Evolutionary conservation across 441 rosid species (phyloP), one percentile per base, ranked within the genome.

Genomic region (Isatis lusitanica): DNA sequence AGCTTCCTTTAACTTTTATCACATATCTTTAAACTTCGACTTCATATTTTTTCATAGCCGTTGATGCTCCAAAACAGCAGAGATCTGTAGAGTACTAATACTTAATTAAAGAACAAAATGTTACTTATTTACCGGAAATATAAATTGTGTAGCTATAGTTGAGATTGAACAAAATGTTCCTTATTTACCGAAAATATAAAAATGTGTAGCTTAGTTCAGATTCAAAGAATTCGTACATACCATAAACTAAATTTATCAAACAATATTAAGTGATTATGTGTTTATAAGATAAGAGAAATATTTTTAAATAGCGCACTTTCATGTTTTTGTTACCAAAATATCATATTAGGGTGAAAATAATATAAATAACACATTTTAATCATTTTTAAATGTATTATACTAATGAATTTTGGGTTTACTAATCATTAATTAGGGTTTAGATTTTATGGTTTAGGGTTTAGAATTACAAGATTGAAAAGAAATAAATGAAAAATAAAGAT

Each of bases 11-110:
- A 18, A 10, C 7, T 33, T 7, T 68, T 16, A 67, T 26, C 26
- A 18, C n/a, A 18, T 38, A 12, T 39, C 12, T 43, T 26, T 24
- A 16, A 24, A 38, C 24, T 12, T 33, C 13, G 11, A 38, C 60
- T 39, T 33, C 36, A 13, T 42, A n/a, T 67, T 38, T 52, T 68
- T n/a, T 15, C 38, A 38, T 51, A 50, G 57, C 50, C 71, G 39
- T 66, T 50, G 10, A 7, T 30, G 15, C 56, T 31, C 16, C 8
- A 13, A 16, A 64, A 64, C 56, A 9, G 61, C 12, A 18, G 40
- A 16, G 15, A n/a, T n/a, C n/a, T n/a, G n/a, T n/a, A n/a, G n/a
- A 56, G 17, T 31, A 11, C 52, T 46, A 46, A 47, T 3, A 16
- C 18, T 7, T 35, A 39, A 39, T 7, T 35, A 39, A 39, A 39